Evolutionary conservation across 148 eudicot genomes (phyloP), one percentile per base, ranked within the genome.

Genomic region (Chenopodium formosanum): DNA sequence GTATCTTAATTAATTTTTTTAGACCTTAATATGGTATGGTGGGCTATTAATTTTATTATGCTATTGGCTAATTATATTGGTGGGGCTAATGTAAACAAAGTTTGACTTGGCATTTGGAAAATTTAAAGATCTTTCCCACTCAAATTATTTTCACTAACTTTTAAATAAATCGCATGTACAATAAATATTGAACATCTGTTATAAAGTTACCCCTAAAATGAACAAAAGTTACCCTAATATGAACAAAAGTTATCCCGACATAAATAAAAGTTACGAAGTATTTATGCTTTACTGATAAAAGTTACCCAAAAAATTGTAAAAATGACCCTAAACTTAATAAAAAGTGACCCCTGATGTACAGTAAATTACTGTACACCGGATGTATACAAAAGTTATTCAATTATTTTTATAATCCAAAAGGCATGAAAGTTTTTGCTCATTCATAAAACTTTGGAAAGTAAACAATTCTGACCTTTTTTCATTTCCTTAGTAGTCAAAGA

Each of bases 31-130:
- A 69, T 46, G 71, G 64, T 66, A 67, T 53, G 31, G 66, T 82
- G 60, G 84, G 37, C 27, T 79, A n/a, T 70, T 22, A 23, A 40
- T 32, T 22, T 19, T 23, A 40, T 20, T 72, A 14, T 58, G 63
- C 63, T 58, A 58, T 14, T 62, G n/a, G 25, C 27, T 73, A 73
- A 9, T 50, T 60, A 10, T 31, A 25, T 34, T 34, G 25, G 76
- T 71, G 64, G 80, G 84, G 47, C 80, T 71, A 23, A 78, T 65
- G 44, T 53, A 11, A 29, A 65, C 16, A 78, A 78, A 79, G 4
- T 75, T 79, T 83, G 82, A 83, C 85, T 78, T 64, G 31, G 52
- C 31, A 58, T 34, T n/a, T 17, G 56, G 53, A 12, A 4, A 12
- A 23, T 23, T 50, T 82, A 34, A 1, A 13, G 46, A 37, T 37